Evolutionary conservation across 352 stramenopile genomes (phyloP), one percentile per base, ranked within the genome.

Genomic region (Pythium folliculosum): DNA sequence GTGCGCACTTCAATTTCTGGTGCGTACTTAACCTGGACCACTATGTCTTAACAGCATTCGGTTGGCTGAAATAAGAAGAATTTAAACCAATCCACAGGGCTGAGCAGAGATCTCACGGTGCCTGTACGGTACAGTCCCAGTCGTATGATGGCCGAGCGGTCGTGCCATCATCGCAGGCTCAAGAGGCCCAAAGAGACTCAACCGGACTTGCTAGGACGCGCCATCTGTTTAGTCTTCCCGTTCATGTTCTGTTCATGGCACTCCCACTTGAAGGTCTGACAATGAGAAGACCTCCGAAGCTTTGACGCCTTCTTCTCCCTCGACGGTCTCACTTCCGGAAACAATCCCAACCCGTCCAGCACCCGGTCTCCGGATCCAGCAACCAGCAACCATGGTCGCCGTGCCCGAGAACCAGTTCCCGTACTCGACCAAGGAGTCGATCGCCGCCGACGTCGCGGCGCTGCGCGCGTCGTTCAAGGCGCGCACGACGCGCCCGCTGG

Each of bases 401-500:
- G 57, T 67, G 30, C 65, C 58, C 13, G 51, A 63, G 40, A 72
- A 72, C 54, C 52, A 61, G 22, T 72, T 60, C 48, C 59, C 66
- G 23, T 63, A 68, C 58, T 68, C 60, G 32, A 72, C 66, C 14
- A 60, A 62, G 40, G 59, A 67, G 8, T 47, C 38, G 40, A 82
- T 89, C 67, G 57, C 64, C 30, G 52, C 60, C 58, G 70, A 90
- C 66, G 81, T 96, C 21, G 16, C 50, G 37, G 76, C 64, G 35
- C 74, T 94, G 23, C 82, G 82, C 44, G 49, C 65, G 10, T 72
- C 72, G 3, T 94, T 89, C 73, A 68, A 77, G 58, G 69, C 50
- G 30, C 82, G 81, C 37, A 44, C 67, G 47, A 92, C 81, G 45
- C 77, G 77, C n/a, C 52, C 61, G 23, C 23, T 66, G 90, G 98